Evolutionary conservation across 2,329 filamentous ascomycete species (phyloP).

Genomic region (Penicillium glabrum): DNA sequence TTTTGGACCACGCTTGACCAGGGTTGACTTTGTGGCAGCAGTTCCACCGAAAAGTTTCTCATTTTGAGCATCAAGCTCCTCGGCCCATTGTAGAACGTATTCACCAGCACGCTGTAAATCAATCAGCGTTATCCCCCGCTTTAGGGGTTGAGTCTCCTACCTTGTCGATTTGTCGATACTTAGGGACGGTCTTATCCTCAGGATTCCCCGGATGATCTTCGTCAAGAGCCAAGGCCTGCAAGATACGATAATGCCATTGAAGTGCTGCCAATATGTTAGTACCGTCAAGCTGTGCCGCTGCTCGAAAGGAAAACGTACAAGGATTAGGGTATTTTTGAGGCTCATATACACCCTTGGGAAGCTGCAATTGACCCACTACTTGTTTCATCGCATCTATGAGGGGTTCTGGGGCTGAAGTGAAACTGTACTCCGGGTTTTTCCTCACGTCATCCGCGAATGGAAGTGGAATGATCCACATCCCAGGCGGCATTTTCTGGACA

Average conservation of each 20-base stretch:
- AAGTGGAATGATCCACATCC: conserved; percentile 84
- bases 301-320: conserved; percentile 28
- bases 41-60: conserved; percentile 38
- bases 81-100: conserved; percentile 75
- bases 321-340: conserved; percentile 89
- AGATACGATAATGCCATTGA: conserved; percentile 95
- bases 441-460: conserved; percentile 89
- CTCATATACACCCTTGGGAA: conserved; percentile 82
- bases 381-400: conserved; percentile 79
- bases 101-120: conserved; percentile 64
- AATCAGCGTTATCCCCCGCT: conserved; percentile 1
- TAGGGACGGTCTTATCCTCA: conserved; percentile 79
- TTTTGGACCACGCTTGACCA: conserved; percentile 48
- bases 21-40: conserved; percentile 44
- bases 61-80: conserved; percentile 63
- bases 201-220: conserved; percentile 78
- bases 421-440: conserved; percentile 63
- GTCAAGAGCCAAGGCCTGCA: conserved; percentile 87
- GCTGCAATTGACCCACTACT: conserved; percentile 80
- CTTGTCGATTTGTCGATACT: conserved; percentile 84
- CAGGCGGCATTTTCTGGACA: conserved; percentile 72
- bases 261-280: conserved; percentile 51
- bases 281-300: neutral
- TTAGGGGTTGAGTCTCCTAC: conserved; percentile 24
- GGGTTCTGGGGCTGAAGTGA: conserved; percentile 63